These are phyloP conservation scores for Podaxis carcinomalis DNA, from an alignment of 768 basidiomycete genomes.

Conservation along the genomic window DNA sequence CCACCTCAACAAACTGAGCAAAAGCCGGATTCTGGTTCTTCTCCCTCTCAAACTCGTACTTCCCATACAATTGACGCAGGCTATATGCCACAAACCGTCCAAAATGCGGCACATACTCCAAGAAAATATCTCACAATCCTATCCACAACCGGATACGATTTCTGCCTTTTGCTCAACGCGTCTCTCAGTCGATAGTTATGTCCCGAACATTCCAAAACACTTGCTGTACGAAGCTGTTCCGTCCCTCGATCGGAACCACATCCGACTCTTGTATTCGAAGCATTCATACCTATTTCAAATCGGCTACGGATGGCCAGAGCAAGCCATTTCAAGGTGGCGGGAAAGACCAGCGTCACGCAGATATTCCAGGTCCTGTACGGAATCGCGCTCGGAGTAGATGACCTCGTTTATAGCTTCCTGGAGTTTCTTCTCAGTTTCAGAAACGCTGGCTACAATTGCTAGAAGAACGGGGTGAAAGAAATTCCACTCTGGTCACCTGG, in stretches of 20 bases:
- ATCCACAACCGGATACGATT: constrained; percentile 90
- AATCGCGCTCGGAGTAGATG: constrained; percentile 91
- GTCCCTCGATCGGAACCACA: constrained; percentile 70
- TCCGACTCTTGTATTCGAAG: constrained; percentile 73
- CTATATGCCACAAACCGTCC: constrained; percentile 94
- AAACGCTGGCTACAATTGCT: constrained; percentile 89
- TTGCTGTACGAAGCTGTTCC: constrained; percentile 84
- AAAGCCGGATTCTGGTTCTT: constrained; percentile 91
- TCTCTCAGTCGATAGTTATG: constrained; percentile 93
- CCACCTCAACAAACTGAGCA: constrained; percentile 91
- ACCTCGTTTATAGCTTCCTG: constrained; percentile 99
- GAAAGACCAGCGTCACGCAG: constrained; percentile 74
- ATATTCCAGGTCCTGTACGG: constrained; percentile 97
- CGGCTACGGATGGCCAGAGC: background rate
- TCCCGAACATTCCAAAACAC: constrained; percentile 99
- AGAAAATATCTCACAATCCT: constrained; percentile 86
- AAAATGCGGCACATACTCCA: constrained; percentile 85
- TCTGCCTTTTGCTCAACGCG: constrained; percentile 91
- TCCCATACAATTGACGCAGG: constrained; percentile 94
- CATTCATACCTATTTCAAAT: constrained; percentile 69
- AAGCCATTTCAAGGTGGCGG: background rate
- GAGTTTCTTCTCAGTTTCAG: constrained; percentile 89
- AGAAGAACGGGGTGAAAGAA: constrained; percentile 73
- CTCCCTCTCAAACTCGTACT: constrained; percentile 99
- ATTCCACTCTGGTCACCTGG: no score